These are phyloP conservation scores for Durio zibethinus DNA, from an alignment of 345 rosid species.

Conservation along the genomic window DNA sequence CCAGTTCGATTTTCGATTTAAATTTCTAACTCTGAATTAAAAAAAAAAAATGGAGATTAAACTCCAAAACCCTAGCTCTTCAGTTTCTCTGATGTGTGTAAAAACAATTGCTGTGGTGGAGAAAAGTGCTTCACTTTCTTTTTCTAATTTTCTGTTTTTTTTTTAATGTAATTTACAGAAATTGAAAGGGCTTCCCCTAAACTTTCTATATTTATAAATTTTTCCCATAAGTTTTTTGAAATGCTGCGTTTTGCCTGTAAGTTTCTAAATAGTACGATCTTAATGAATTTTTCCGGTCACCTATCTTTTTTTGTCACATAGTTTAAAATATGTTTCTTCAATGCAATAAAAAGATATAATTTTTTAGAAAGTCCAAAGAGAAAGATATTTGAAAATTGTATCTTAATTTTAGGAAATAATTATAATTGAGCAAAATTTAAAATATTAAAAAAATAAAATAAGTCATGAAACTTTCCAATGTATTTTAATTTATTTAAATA, in stretches of 20 bases:
- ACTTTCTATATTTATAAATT: background rate
- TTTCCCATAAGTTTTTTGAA: background rate
- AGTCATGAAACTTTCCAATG: no score
- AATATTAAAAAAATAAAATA: no score
- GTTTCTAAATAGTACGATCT: background rate
- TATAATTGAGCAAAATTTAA: no score
- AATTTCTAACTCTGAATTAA: background rate
- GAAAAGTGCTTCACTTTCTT: background rate
- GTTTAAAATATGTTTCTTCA: no score
- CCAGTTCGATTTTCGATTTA: slow-evolving; percentile 13
- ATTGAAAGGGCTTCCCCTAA: background rate
- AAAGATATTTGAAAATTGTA: no score
- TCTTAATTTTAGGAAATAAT: no score
- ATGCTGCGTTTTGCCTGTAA: background rate
- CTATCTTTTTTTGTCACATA: no score
- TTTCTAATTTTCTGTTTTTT: no score
- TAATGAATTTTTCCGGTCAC: no score
- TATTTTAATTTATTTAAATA: no score
- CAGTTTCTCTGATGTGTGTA: slow-evolving; percentile 1
- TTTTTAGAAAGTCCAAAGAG: no score
- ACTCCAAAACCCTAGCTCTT: slow-evolving; percentile 26
- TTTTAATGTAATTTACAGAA: background rate
- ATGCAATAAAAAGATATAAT: no score
- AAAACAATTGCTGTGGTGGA: background rate
- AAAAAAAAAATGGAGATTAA: background rate